Conservation (phyloP, 1,284 basidiomycete species). For the Austropuccinia psidii region DNA sequence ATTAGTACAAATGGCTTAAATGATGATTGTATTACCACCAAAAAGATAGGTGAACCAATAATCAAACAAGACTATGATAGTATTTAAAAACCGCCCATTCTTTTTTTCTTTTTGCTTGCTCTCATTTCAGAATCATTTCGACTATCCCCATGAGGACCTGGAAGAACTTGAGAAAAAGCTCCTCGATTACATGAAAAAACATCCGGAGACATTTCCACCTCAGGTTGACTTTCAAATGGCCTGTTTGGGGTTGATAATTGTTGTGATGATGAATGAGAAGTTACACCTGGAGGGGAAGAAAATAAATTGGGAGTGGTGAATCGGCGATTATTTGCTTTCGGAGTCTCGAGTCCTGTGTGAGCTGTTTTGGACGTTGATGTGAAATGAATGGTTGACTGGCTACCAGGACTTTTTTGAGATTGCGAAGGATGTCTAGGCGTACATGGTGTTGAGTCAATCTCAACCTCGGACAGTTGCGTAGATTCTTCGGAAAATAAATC, state of each 20-base stretch:
- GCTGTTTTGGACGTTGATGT: not conserved
- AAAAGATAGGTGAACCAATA: no score
- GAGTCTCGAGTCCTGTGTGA: no score
- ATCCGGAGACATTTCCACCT: not conserved
- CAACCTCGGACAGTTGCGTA: not conserved
- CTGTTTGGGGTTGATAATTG: not conserved
- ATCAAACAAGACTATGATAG: no score
- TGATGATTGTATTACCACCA: no score
- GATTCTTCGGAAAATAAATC: not conserved
- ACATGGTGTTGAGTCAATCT: not conserved
- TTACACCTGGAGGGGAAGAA: not conserved
- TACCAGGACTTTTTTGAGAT: not conserved
- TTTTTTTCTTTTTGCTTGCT: conserved; percentile 19
- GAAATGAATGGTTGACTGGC: not conserved
- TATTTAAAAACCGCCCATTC: conserved; percentile 26
- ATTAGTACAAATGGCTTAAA: no score
- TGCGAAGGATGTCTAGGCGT: not conserved
- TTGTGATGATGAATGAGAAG: not conserved
- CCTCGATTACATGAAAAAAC: not conserved
- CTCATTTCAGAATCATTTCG: not conserved
- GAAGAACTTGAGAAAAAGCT: conserved; percentile 19
- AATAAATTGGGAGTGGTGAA: not conserved
- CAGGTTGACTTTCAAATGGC: not conserved
- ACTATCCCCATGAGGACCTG: conserved; percentile 18
- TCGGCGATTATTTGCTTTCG: not conserved